A percentile compares a stretch with the other conserved stretches of the same genome.
Conservation (phyloP, 2,329 filamentous ascomycete genomes). For the Penicillium polonicum region DNA sequence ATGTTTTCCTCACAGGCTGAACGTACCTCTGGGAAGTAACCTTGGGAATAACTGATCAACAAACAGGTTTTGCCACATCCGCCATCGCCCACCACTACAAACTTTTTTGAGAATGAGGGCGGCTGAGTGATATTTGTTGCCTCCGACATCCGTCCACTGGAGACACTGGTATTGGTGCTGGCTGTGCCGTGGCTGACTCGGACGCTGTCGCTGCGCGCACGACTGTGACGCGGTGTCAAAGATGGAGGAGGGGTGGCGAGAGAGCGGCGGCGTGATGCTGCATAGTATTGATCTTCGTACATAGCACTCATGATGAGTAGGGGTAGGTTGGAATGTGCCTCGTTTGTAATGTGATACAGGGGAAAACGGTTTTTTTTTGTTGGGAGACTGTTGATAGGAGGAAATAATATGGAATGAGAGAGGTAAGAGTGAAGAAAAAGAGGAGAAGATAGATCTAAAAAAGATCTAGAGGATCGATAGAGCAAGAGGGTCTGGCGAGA, state of each 20-base stretch:
- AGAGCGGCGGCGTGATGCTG: slow-evolving; percentile 59
- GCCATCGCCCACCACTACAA: slow-evolving; percentile 96
- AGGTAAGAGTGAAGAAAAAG: slow-evolving; percentile 1
- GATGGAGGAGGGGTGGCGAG: slow-evolving; percentile 44
- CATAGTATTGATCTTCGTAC: slow-evolving; percentile 49
- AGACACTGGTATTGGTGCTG: slow-evolving; percentile 77
- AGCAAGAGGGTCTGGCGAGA: slow-evolving; percentile 20
- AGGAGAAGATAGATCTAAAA: slow-evolving; percentile 14
- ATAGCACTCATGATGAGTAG: slow-evolving; percentile 33
- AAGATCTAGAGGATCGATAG: slow-evolving; percentile 22
- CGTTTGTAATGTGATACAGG: slow-evolving; percentile 10
- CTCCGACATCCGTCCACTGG: slow-evolving; percentile 70
- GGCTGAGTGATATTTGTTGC: slow-evolving; percentile 85
- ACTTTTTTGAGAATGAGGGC: slow-evolving; percentile 96
- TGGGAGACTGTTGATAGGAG: background rate
- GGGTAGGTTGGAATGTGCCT: slow-evolving; percentile 20
- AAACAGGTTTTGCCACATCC: slow-evolving; percentile 98
- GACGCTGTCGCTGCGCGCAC: slow-evolving; percentile 55
- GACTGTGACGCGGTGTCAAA: slow-evolving; percentile 45
- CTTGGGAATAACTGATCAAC: slow-evolving; percentile 97
- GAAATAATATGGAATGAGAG: slow-evolving; percentile 1
- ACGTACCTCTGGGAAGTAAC: slow-evolving; percentile 94
- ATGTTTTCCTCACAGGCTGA: background rate
- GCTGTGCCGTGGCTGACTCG: slow-evolving; percentile 86
- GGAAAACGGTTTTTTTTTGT: background rate